Evolutionary conservation across 768 basidiomycete species (phyloP), one percentile per base, ranked within the genome.

Genomic region (Ephemerocybe angulata): DNA sequence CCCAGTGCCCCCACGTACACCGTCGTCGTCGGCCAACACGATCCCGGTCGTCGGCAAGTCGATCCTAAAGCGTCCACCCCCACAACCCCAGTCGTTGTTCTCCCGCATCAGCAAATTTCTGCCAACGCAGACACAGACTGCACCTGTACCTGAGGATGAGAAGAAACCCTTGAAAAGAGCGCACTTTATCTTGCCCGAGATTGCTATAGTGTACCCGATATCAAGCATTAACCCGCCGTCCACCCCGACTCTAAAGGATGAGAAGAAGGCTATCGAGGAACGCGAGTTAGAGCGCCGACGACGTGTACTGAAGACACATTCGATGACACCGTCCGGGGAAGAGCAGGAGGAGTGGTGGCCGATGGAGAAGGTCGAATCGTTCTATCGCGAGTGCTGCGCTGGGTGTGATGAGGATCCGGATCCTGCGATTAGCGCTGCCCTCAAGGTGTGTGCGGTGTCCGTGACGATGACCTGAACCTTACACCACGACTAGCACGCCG

Each of bases 181-280:
- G 0, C 90, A 96, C 62, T 98, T 98, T 66, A 90, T 96, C 60
- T 75, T 97, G 12, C 91, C 91, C 0, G 81, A 89, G 61, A 81
- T 97, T 61, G 85, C 84, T 29, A 90, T 89, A 22, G 84, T 94
- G 29, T 98, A 98, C 68, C 93, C 94, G 0, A 95, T 98, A 67
- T 89, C 88, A 25, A 84, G 87, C 1, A 62, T 85, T 15, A 88
- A 88, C 50, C 90, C 96, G 6, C 95, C 95, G 1, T 89, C 84
- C 46, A 90, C 85, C 2, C 85, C 87, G 0, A 80, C 80, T 2
- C 74, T 93, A 50, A 85, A 85, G 69, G 89, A 92, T 56, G 91
- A 95, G 74, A 90, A 89, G 70, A 76, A 79, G 54, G 80, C 83
- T n/a, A 86, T 88, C 37, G 88, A 91, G 70, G 85, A 87, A 52